Conservation (phyloP, 1,139 yeast species). For the Candida albicans region DNA sequence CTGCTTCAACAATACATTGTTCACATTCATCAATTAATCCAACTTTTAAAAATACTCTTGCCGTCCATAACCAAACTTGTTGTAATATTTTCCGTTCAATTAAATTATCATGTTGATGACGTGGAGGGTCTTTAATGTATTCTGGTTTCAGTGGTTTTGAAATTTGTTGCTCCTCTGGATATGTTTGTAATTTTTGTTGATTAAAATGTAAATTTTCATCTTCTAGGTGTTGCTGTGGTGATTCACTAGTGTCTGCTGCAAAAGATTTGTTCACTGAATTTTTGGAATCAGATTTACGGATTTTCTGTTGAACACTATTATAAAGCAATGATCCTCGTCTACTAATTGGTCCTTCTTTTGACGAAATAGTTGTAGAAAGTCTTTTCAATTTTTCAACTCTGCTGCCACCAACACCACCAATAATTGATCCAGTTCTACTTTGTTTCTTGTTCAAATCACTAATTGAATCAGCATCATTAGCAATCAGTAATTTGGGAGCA, state of each 20-base stretch:
- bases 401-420: not conserved
- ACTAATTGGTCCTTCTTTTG: conserved; percentile 3
- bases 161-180: not conserved
- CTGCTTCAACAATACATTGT: conserved; percentile 75
- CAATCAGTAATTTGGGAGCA: not conserved
- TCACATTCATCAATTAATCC: conserved; percentile 62
- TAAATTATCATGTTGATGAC: conserved; percentile 10
- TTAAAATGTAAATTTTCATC: conserved; percentile 2
- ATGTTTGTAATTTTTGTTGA: too few relatives aligned
- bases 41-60: conserved; percentile 61
- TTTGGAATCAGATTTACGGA: conserved; percentile 7
- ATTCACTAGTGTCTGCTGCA: not conserved
- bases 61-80: conserved; percentile 73
- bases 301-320: conserved; percentile 1
- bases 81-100: conserved; percentile 47
- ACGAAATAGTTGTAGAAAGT: conserved; percentile 13
- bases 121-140: not conserved
- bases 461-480: not conserved
- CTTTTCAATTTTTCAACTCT: conserved; percentile 15
- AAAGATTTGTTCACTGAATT: conserved; percentile 1
- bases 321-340: conserved; percentile 9
- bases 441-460: not conserved
- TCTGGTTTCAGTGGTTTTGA: not conserved
- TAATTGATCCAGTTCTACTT: not conserved
- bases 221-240: conserved; percentile 2